Base-by-base conservation (phyloP, 768 basidiomycete genomes). In the Hemileccinum rubropunctum region DNA sequence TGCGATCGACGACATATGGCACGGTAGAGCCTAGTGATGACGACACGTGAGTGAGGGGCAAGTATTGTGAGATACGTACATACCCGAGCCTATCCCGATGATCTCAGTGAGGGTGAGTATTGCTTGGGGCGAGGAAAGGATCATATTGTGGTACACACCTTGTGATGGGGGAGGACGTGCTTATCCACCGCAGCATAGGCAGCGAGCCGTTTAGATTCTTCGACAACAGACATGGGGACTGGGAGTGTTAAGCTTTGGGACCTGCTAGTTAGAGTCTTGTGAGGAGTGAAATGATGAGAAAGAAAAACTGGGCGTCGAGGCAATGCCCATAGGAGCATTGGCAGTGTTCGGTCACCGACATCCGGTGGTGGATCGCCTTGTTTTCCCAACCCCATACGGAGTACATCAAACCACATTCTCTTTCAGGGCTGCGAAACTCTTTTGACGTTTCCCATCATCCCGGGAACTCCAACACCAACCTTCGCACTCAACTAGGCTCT, bases 1-100 rank as follows among this genome's bases (percentile, higher is more conserved):
- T 95, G 45, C 94, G 79, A 58, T 99, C 94, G 20, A 99, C 94
- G 45, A 98, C 94, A 62, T 95, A 99, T 3, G 93, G 92, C 1
- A 98, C 94, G 1, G 94, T 98, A 8, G 92, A 93, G 35, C 92
- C 91, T 84, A 52, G 3, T 41, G 18, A 32, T n/a, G 13, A 2
- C 9, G 11, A 42, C 42, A 34, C 43, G 42, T 61, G 47, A 50
- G 43, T 2, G 23, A 12, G 33, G 26, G 44, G 28, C 23, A n/a
- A 26, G 26, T 17, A 17, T 20, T 39, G 48, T 8, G 35, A 9
- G 3, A 48, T 4, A 10, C 5, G 20, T 4, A 39, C 65, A 33
- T 46, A 88, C 89, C 88, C 53, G 91, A 93, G 30, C 91, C 91
- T 59, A 93, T 88, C 10, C 91, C 91, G 52, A 94, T 88, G 43